phyloP scores from a whole-genome alignment of 164 flowering plant species.

The Santalum album region DNA sequence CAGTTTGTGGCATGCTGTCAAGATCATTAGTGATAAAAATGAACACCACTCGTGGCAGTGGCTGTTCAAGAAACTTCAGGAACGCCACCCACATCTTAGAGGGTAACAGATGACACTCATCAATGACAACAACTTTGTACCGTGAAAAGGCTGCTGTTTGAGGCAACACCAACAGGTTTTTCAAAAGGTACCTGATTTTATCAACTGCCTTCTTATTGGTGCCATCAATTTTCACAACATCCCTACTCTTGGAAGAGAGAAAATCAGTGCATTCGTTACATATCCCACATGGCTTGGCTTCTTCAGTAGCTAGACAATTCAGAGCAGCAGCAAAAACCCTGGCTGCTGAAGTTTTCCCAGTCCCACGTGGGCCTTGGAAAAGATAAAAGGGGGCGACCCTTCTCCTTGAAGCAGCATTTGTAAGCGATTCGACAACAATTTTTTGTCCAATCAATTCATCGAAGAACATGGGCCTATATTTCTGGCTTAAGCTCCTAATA shows the following conservation, averaged over 20 bases:
- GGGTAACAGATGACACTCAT: slow-evolving; percentile 88
- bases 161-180: slow-evolving; percentile 23
- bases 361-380: slow-evolving; percentile 97
- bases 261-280: slow-evolving; percentile 71
- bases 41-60: slow-evolving; percentile 59
- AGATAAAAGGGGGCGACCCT: slow-evolving; percentile 89
- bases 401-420: slow-evolving; percentile 56
- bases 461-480: slow-evolving; percentile 80
- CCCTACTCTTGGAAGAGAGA: slow-evolving; percentile 46
- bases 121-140: slow-evolving; percentile 62
- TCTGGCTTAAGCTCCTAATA: slow-evolving; percentile 65
- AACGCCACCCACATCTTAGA: slow-evolving; percentile 73
- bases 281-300: slow-evolving; percentile 73
- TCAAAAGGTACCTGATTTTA: slow-evolving; percentile 38
- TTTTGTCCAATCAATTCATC: slow-evolving; percentile 81
- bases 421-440: slow-evolving; percentile 77
- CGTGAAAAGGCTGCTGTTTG: slow-evolving; percentile 24
- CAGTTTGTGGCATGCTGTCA: slow-evolving; percentile 75
- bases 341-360: slow-evolving; percentile 88
- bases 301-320: slow-evolving; percentile 67
- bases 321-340: slow-evolving; percentile 79
- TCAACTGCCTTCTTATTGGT: slow-evolving; percentile 60
- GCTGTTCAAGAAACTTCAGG: slow-evolving; percentile 77
- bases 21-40: slow-evolving; percentile 74
- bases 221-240: slow-evolving; percentile 68